Conservation (phyloP, 2,329 filamentous ascomycete species). For the Aphanocladium album region DNA sequence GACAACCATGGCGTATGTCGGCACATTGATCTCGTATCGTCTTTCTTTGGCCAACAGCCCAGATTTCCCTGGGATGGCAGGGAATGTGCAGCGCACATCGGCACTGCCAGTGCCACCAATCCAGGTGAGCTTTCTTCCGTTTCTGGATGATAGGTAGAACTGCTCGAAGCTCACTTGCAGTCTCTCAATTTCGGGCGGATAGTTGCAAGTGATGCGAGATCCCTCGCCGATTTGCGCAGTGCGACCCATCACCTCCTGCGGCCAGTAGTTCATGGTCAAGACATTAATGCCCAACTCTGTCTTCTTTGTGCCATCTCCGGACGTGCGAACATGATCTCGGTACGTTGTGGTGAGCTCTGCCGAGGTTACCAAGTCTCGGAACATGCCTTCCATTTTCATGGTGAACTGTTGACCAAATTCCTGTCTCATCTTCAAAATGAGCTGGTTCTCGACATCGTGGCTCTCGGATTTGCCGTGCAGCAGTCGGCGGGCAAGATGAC, state of each 20-base stretch:
- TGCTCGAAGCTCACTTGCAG: slow-evolving; percentile 82
- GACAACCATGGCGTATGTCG: slow-evolving; percentile 89
- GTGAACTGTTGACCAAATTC: slow-evolving; percentile 95
- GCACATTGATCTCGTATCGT: slow-evolving; percentile 85
- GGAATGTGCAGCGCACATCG: slow-evolving; percentile 77
- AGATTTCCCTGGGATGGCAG: slow-evolving; percentile 65
- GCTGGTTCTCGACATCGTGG: slow-evolving; percentile 87
- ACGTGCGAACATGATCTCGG: slow-evolving; percentile 56
- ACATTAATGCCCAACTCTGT: slow-evolving; percentile 81
- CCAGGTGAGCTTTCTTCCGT: slow-evolving; percentile 86
- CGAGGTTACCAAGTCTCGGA: slow-evolving; percentile 89
- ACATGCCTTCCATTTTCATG: slow-evolving; percentile 91
- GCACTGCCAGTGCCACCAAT: slow-evolving; percentile 66
- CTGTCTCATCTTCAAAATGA: slow-evolving; percentile 95
- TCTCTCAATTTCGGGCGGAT: slow-evolving; percentile 66
- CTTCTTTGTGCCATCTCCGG: slow-evolving; percentile 43
- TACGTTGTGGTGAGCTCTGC: slow-evolving; percentile 76
- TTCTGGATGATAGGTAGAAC: slow-evolving; percentile 84
- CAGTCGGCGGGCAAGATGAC: slow-evolving; percentile 82
- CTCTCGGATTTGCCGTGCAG: slow-evolving; percentile 86
- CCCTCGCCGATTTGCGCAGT: slow-evolving; percentile 46
- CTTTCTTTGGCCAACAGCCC: slow-evolving; percentile 56
- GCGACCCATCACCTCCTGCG: slow-evolving; percentile 76
- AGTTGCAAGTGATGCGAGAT: slow-evolving; percentile 53
- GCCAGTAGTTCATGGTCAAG: slow-evolving; percentile 92